Percentiles rank a stretch among this genome's conserved stretches.
Evolutionary conservation across 1,284 basidiomycete genomes (phyloP).

Genomic region (Xerocomus minutiporus): DNA sequence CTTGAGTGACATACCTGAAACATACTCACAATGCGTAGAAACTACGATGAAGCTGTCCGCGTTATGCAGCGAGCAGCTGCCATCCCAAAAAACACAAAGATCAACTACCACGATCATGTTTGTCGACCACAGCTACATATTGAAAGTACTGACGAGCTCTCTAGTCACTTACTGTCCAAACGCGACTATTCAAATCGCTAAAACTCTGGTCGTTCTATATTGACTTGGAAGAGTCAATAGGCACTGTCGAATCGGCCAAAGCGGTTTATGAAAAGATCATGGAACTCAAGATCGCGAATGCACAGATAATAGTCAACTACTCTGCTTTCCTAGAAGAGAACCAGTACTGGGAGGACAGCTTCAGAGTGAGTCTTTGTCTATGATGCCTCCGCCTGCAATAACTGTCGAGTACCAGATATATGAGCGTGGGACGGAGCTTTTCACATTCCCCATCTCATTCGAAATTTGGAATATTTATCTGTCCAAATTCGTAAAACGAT

Average conservation of each 20-base stretch:
- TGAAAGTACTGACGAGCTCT: slow-evolving; percentile 13
- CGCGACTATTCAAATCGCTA: slow-evolving; percentile 92
- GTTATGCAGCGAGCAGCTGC: slow-evolving; percentile 95
- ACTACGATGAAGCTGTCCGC: slow-evolving; percentile 92
- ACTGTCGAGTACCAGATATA: slow-evolving; percentile 59
- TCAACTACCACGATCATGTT: slow-evolving; percentile 95
- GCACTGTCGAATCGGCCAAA: slow-evolving; percentile 89
- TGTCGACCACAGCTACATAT: slow-evolving; percentile 26
- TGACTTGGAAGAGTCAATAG: slow-evolving; percentile 95
- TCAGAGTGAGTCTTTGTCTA: slow-evolving; percentile 70
- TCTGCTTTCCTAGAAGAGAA: slow-evolving; percentile 97
- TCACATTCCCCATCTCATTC: slow-evolving; percentile 97
- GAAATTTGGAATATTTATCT: slow-evolving; percentile 99
- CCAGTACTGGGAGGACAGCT: slow-evolving; percentile 97
- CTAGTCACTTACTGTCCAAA: slow-evolving; percentile 80
- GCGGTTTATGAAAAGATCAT: slow-evolving; percentile 95
- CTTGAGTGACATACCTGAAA: slow-evolving; percentile 1
- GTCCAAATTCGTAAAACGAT: slow-evolving; percentile 95
- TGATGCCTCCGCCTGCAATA: background rate
- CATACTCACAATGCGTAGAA: slow-evolving; percentile 47
- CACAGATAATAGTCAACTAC: slow-evolving; percentile 96
- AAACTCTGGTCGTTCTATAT: slow-evolving; percentile 99
- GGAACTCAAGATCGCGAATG: slow-evolving; percentile 97
- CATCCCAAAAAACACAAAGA: slow-evolving; percentile 83
- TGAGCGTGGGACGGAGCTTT: slow-evolving; percentile 94